A percentile compares a stretch with the other conserved stretches of the same genome.
These are phyloP conservation scores for Cryptococcus sp. DNA, from an alignment of 1,284 basidiomycete genomes.

Conservation along the genomic window DNA sequence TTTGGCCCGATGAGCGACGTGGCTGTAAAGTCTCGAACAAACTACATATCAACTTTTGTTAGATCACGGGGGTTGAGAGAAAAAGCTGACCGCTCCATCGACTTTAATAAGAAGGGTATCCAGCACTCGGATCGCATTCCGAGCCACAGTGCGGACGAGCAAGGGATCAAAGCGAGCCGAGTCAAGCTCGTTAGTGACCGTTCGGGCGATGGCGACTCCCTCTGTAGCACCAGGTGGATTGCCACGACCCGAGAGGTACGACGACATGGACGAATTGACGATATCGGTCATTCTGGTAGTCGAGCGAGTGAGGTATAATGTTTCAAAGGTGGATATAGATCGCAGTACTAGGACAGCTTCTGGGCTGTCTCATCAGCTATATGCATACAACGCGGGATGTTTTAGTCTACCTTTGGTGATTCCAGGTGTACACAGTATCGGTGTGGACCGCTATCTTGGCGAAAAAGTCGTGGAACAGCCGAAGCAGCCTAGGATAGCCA, in stretches of 20 bases:
- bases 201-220: slow-evolving; percentile 67
- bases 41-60: slow-evolving; percentile 53
- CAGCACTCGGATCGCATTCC: slow-evolving; percentile 61
- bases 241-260: slow-evolving; percentile 54
- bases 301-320: slow-evolving; percentile 75
- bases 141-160: slow-evolving; percentile 69
- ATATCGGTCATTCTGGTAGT: slow-evolving; percentile 72
- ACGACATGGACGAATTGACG: slow-evolving; percentile 62
- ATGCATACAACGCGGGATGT: background rate
- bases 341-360: slow-evolving; percentile 84
- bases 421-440: slow-evolving; percentile 77
- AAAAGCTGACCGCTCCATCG: slow-evolving; percentile 66
- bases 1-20: slow-evolving; percentile 67
- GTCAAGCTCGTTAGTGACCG: slow-evolving; percentile 83
- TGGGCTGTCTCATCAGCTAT: slow-evolving; percentile 53
- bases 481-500: slow-evolving; percentile 76
- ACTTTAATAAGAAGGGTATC: slow-evolving; percentile 59
- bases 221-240: slow-evolving; percentile 67
- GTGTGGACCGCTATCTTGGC: slow-evolving; percentile 89
- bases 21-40: slow-evolving; percentile 69
- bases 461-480: slow-evolving; percentile 93
- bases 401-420: slow-evolving; percentile 66
- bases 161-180: slow-evolving; percentile 88
- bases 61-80: no score
- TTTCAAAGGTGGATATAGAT: slow-evolving; percentile 73